Evolutionary conservation across 75 land plant genomes (phyloP), one percentile per base, ranked within the genome.

Genomic region (Selaginella tamariscina): DNA sequence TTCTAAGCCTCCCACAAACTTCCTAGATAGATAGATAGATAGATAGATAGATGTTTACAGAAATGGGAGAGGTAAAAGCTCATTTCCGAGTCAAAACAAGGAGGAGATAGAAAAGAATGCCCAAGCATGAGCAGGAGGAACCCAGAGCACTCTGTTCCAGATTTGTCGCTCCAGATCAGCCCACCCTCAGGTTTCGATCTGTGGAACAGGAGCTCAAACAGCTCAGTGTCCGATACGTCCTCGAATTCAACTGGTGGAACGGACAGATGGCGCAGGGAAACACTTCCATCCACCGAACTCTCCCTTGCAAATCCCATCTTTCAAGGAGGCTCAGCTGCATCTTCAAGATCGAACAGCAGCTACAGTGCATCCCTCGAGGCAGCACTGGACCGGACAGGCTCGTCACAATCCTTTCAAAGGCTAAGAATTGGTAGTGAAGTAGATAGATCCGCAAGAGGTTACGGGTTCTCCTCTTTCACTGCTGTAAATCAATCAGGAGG

Each of bases 401-500:
- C n/a, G n/a, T n/a, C 62, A 9, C 62, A 59, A 23, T 59, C 62
- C 5, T 59, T 59, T 26, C 62, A 59, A n/a, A 59, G 23, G 9
- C n/a, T 59, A 21, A 59, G 62, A 59, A 59, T 59, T 59, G 62
- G n/a, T 9, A 27, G 8, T 59, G 62, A 59, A 9, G 62, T 2
- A 8, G 26, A 5, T 59, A 27, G 62, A 27, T 26, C 26, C 62
- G 62, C 23, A 21, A 59, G 18, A 59, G 26, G 9, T 26, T 23
- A 5, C 23, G 8, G 5, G 26, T n/a, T 59, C n/a, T 23, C 26
- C n/a, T 9, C 62, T 59, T n/a, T 2, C 62, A 59, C 24, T 2
- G n/a, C 5, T 59, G 27, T n/a, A 9, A 9, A 59, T 59, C 62
- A 59, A 59, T 59, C 62, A 9, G 62, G 62, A 5, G 62, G 21